phyloP scores from a whole-genome alignment of 495 filamentous ascomycete genomes.

The Neurospora sp. region DNA sequence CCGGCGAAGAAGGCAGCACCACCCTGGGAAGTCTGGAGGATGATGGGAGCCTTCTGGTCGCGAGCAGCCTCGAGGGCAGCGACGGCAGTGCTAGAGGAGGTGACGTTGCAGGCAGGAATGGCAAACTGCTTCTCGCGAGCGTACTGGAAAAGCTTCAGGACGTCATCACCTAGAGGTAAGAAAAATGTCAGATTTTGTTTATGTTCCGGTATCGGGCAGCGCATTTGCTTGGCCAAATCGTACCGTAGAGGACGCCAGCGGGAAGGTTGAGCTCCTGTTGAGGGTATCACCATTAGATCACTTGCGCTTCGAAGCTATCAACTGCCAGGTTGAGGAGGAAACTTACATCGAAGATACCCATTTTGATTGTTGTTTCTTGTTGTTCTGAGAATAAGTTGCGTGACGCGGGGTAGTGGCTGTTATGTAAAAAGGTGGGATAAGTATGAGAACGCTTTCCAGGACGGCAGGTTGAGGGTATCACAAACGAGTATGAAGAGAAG shows the following conservation, averaged over 20 bases:
- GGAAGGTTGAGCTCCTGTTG: conserved; percentile 3
- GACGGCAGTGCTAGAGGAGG: conserved; percentile 82
- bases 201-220: conserved; percentile 2
- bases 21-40: conserved; percentile 87
- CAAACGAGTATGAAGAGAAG: not conserved
- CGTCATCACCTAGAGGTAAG: conserved; percentile 57
- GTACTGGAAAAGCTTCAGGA: conserved; percentile 75
- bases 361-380: not conserved
- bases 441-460: not conserved
- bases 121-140: conserved; percentile 77
- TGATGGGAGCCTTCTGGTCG: conserved; percentile 77
- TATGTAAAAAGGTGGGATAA: not conserved
- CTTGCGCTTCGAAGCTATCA: not conserved
- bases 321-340: not conserved
- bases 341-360: conserved; percentile 7
- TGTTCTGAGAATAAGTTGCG: not conserved
- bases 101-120: conserved; percentile 80
- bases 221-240: not conserved
- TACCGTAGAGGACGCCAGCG: conserved; percentile 8
- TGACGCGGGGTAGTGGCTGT: not conserved
- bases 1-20: conserved; percentile 92
- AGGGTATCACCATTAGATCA: not conserved
- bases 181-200: not conserved
- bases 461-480: not conserved
- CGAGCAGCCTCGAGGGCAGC: conserved; percentile 87